A percentile compares a stretch with the other conserved stretches of the same genome.
These are phyloP conservation scores for Rhynchosporium secalis DNA, from an alignment of 2,329 filamentous ascomycete genomes.

Conservation along the genomic window DNA sequence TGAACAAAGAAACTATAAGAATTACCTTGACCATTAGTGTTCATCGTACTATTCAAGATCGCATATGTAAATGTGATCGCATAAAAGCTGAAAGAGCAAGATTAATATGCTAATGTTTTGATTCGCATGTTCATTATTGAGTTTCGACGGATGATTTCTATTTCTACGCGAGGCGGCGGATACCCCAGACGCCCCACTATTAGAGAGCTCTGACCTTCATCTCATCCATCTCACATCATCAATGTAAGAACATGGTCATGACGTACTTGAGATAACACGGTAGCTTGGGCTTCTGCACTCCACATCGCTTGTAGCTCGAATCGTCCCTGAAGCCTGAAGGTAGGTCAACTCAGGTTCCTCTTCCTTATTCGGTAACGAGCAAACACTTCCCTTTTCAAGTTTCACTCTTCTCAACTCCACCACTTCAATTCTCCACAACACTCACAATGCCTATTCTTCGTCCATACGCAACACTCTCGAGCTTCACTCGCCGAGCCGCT, in stretches of 20 bases:
- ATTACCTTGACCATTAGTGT: too few relatives aligned
- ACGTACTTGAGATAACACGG: conserved; percentile 1
- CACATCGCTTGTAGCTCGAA: neutral
- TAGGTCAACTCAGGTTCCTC: neutral
- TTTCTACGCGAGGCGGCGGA: neutral
- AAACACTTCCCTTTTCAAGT: too few relatives aligned
- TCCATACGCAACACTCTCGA: conserved; percentile 20
- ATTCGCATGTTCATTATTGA: neutral
- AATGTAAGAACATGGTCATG: neutral
- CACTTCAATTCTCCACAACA: neutral
- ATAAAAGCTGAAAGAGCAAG: too few relatives aligned
- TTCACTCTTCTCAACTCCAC: neutral
- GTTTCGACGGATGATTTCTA: neutral
- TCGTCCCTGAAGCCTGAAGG: neutral
- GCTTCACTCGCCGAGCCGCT: conserved; percentile 22
- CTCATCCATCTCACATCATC: neutral
- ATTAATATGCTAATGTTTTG: neutral
- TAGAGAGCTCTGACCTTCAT: neutral
- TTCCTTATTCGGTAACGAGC: neutral
- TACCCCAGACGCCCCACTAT: neutral
- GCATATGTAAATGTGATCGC: too few relatives aligned
- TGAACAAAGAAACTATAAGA: too few relatives aligned
- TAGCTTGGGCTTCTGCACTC: conserved; percentile 1
- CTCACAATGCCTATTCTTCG: conserved; percentile 31
- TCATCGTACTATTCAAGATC: too few relatives aligned